phyloP scores from a whole-genome alignment of 2,329 filamentous ascomycete species.

The Hymenoscyphus fraxineus region DNA sequence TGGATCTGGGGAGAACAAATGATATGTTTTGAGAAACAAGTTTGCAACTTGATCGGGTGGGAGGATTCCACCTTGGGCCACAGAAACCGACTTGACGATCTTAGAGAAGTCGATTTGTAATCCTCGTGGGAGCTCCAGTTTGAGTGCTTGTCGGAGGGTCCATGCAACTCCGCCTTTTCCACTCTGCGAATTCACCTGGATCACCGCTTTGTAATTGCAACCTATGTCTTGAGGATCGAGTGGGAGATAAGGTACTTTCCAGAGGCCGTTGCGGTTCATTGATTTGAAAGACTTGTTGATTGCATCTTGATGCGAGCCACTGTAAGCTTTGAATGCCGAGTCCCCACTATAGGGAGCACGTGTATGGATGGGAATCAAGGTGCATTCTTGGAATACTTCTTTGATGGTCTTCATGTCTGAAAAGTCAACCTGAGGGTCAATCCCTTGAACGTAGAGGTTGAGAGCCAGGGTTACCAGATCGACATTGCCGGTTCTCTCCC shows the following conservation, averaged over 20 bases:
- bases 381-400: slow-evolving; percentile 79
- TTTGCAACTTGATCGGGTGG: too few relatives aligned
- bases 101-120: too few relatives aligned
- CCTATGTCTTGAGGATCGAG: slow-evolving; percentile 87
- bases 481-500: slow-evolving; percentile 88
- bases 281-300: slow-evolving; percentile 72
- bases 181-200: slow-evolving; percentile 90
- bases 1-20: too few relatives aligned
- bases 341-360: slow-evolving; percentile 83
- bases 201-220: slow-evolving; percentile 87
- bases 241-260: slow-evolving; percentile 84
- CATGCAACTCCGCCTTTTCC: slow-evolving; percentile 90
- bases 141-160: slow-evolving; percentile 57
- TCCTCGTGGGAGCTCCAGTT: too few relatives aligned
- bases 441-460: slow-evolving; percentile 88
- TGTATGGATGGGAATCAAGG: slow-evolving; percentile 85
- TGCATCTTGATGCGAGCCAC: slow-evolving; percentile 83
- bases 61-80: too few relatives aligned
- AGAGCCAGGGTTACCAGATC: slow-evolving; percentile 84
- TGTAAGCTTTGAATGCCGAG: slow-evolving; percentile 81
- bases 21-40: too few relatives aligned
- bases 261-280: slow-evolving; percentile 45
- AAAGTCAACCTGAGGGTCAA: slow-evolving; percentile 81
- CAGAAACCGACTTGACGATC: too few relatives aligned
- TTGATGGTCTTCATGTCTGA: slow-evolving; percentile 80